phyloP scores from a whole-genome alignment of 176 grass and related monocot genomes.

The Raddia guianensis region DNA sequence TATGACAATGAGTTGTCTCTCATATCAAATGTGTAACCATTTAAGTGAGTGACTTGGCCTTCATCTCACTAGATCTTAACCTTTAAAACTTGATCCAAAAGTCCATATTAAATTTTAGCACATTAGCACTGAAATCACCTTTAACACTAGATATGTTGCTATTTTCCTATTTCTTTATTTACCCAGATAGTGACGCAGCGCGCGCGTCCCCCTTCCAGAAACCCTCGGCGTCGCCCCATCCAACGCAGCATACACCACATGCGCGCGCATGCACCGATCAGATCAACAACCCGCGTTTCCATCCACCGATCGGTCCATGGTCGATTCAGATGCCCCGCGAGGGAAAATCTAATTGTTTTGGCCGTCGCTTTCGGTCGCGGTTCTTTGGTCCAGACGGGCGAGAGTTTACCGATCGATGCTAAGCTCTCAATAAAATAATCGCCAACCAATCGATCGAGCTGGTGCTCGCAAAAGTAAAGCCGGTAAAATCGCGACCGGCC shows the following conservation, averaged over 20 bases:
- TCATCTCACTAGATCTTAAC: too few species aligned
- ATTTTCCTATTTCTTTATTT: too few species aligned
- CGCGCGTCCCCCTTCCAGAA: background rate
- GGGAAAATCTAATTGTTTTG: background rate
- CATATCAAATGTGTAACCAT: too few species aligned
- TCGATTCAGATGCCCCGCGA: slow-evolving; percentile 3
- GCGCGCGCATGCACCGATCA: background rate
- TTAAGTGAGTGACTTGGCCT: too few species aligned
- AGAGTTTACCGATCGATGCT: background rate
- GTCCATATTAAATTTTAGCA: too few species aligned
- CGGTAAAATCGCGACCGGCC: background rate
- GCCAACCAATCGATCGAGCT: slow-evolving; percentile 55
- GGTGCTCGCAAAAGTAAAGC: slow-evolving; percentile 42
- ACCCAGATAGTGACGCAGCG: too few species aligned
- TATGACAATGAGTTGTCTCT: too few species aligned
- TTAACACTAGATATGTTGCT: too few species aligned
- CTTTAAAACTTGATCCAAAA: too few species aligned
- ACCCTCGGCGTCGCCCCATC: background rate
- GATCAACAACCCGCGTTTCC: background rate
- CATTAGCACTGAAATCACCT: too few species aligned
- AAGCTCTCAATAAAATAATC: slow-evolving; percentile 45
- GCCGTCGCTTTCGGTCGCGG: background rate
- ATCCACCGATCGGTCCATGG: background rate
- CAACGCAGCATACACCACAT: background rate
- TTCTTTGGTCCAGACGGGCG: background rate